Evolutionary conservation across 2,329 filamentous ascomycete genomes (phyloP), one percentile per base, ranked within the genome.

Genomic region (Monilinia fructigena): DNA sequence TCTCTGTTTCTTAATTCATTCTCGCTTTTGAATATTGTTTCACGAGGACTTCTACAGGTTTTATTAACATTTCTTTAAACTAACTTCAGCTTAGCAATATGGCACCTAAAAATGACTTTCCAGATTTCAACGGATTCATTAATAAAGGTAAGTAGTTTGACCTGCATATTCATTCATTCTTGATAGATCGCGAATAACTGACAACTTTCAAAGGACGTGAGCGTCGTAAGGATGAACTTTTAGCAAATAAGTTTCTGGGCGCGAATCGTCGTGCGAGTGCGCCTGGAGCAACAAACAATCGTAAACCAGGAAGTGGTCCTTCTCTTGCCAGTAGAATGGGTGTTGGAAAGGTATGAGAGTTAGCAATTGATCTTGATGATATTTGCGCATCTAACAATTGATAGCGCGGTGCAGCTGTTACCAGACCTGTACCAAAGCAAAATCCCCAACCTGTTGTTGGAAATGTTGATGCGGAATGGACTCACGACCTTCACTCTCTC

Each of bases 201-300:
- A 72, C 61, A 31, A 31, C 35, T 16, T 26, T 20, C 23, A 23
- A 47, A 76, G 76, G 76, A 68, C 88, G 89, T 68, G 83, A 90
- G 76, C 86, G 87, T 76, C 89, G 89, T 79, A 88, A 87, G 79
- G 88, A 89, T 72, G 86, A 91, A 75, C 82, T 80, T 4, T 84
- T 92, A n/a, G 90, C 90, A 42, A 83, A 89, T 72, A 82, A 85
- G 74, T 91, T 93, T 74, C 88, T 93, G 72, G 85, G 85, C 71
- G 85, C 85, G 74, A 78, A 78, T 64, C 79, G 83, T 67, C 85
- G 88, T 71, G 78, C 83, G 63, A 89, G 84, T 74, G 83, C 79
- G 16, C 79, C 87, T 50, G 83, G 84, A 40, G 75, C 77, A 65
- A 71, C 75, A 8, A 77, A 78, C 54, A 82, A 78, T 67, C 75